These are phyloP conservation scores for Pichia phayaonensis DNA, from an alignment of 805 yeast genomes.

Conservation along the genomic window DNA sequence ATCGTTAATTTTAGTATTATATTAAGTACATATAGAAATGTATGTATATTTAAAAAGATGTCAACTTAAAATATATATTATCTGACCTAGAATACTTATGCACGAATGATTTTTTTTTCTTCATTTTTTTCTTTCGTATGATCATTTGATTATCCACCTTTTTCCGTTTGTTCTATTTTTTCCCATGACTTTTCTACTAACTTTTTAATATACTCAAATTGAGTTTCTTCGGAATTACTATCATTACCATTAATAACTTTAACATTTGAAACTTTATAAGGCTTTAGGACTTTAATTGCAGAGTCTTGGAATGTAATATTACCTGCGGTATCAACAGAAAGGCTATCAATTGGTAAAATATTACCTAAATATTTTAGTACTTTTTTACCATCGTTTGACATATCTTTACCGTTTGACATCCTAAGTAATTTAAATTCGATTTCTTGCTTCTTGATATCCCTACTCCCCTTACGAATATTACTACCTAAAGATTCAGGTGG, in stretches of 20 bases:
- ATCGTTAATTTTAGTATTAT: not conserved
- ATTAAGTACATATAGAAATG: not conserved
- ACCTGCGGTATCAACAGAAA: constrained; percentile 27
- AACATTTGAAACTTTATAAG: constrained; percentile 30
- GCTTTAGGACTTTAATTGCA: constrained; percentile 33
- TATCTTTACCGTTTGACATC: constrained; percentile 16
- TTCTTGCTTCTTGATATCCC: constrained; percentile 16
- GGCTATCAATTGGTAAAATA: constrained; percentile 27
- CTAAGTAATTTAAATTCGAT: constrained; percentile 19
- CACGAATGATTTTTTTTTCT: not conserved
- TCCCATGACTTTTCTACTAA: constrained; percentile 45
- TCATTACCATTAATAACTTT: constrained; percentile 19
- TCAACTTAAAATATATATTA: not conserved
- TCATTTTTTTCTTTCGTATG: not conserved
- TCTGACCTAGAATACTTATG: not conserved
- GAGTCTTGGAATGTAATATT: constrained; percentile 32
- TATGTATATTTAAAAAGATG: not conserved
- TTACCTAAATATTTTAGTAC: constrained; percentile 20
- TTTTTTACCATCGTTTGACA: constrained; percentile 24
- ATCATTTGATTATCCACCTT: constrained; percentile 38
- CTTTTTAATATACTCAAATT: constrained; percentile 32
- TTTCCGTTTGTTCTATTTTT: constrained; percentile 35
- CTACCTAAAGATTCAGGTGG: constrained; percentile 14
- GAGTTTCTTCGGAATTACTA: constrained; percentile 18
- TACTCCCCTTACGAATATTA: constrained; percentile 14